A percentile compares a stretch with the other conserved stretches of the same genome.
phyloP scores from a whole-genome alignment of 345 rosid species.

The Citrus australasica region DNA sequence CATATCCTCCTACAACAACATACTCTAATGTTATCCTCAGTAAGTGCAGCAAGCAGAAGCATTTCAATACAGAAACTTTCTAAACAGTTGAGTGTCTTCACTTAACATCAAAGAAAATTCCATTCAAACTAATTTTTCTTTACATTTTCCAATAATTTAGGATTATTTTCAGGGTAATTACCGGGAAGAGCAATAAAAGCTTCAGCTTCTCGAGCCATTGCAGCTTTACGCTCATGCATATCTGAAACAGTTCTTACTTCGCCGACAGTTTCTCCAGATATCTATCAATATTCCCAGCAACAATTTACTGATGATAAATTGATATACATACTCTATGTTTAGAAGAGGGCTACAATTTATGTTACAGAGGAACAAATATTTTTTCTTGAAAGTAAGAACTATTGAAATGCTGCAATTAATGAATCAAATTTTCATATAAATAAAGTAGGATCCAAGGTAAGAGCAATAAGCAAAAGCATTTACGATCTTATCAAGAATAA shows the following conservation, averaged over 20 bases:
- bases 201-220: constrained; percentile 94
- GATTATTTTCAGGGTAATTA: constrained; percentile 21
- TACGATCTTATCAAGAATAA: background rate
- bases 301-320: constrained; percentile 14
- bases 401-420: background rate
- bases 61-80: background rate
- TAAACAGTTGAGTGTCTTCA: background rate
- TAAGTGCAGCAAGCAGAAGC: constrained; percentile 8
- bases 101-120: background rate
- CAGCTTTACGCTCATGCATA: constrained; percentile 97
- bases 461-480: background rate
- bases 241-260: constrained; percentile 78
- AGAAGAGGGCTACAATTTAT: background rate
- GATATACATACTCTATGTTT: background rate
- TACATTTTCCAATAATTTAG: background rate
- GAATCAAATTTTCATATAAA: background rate
- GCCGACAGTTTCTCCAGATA: constrained; percentile 88
- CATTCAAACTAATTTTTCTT: constrained; percentile 5
- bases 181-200: constrained; percentile 98
- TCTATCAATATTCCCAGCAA: constrained; percentile 35
- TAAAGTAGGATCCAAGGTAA: background rate
- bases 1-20: constrained; percentile 74
- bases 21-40: background rate
- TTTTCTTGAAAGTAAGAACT: background rate
- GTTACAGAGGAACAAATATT: background rate